Evolutionary conservation across 148 eudicot genomes (phyloP), one percentile per base, ranked within the genome.

Genomic region (Oxyria digyna): DNA sequence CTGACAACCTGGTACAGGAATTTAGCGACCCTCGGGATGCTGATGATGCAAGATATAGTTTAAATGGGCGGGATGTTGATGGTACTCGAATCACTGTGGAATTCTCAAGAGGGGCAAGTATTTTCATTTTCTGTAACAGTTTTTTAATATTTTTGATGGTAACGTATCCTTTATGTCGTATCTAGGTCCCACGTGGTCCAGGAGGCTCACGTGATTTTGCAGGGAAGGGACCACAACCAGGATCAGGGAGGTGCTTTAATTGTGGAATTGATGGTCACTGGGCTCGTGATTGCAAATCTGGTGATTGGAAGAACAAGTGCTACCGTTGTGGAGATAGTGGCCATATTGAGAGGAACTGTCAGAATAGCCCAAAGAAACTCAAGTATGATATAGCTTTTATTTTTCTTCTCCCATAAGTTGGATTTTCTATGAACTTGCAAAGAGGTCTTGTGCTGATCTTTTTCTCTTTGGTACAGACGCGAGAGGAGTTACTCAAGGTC

Each of bases 241-340:
- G 97, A 48, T 82, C 97, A 12, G 96, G 97, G 10, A 86, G 96
- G 37, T 91, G 97, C 78, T 91, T 91, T 69, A 91, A 91, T 77
- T 91, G 97, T 85, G 97, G 97, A 69, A 67, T 91, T 83, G 97
- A 91, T 75, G 97, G 97, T 18, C 97, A 91, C 67, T 91, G 97
- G 97, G 97, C 97, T 71, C 79, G 97, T 68, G 97, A 88, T 74
- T 91, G 96, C 81, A 84, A 88, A 76, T 87, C 96, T 63, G 96
- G 97, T 55, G 97, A 91, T 78, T 91, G 97, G 97, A 91, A 91
- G 79, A 91, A 91, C 76, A 91, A 89, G 70, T 91, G 97, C 72
- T 91, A 91, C 68, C 96, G 97, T 14, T 91, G 97, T 78, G 97
- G 97, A 8, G 97, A 91, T 66, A 83, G 92, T 50, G 97, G 97